Evolutionary conservation across 208 protist genomes (phyloP).

Genomic region (Leptomonas pyrrhocoris): DNA sequence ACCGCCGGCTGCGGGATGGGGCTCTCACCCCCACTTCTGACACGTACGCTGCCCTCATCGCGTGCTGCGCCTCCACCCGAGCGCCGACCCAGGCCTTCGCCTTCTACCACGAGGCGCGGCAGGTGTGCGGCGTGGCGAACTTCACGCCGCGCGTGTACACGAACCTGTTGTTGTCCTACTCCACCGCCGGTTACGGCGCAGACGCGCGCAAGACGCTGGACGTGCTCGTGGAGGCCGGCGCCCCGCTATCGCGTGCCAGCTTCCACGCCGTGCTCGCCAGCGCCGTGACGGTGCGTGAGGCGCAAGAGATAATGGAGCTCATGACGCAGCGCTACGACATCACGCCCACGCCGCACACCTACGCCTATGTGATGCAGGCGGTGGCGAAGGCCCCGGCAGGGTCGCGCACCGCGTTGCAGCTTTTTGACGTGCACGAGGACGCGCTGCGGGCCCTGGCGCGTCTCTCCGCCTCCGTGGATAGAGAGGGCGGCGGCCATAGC

Average conservation of each 20-base stretch:
- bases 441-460: constrained; percentile 42
- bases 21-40: constrained; percentile 46
- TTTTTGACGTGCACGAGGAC: constrained; percentile 81
- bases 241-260: constrained; percentile 62
- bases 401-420: constrained; percentile 52
- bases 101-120: constrained; percentile 83
- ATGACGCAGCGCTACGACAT: constrained; percentile 75
- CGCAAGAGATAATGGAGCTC: constrained; percentile 66
- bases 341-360: constrained; percentile 72
- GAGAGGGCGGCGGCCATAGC: not conserved
- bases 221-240: constrained; percentile 81
- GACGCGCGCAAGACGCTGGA: constrained; percentile 77
- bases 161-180: constrained; percentile 77
- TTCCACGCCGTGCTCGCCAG: constrained; percentile 80
- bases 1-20: constrained; percentile 77
- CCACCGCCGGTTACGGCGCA: constrained; percentile 57
- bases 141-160: constrained; percentile 75
- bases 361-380: constrained; percentile 64
- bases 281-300: constrained; percentile 66
- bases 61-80: constrained; percentile 60
- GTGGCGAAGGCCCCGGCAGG: constrained; percentile 39
- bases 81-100: constrained; percentile 85
- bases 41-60: constrained; percentile 83
- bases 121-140: constrained; percentile 41
- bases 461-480: not conserved